These are phyloP conservation scores for Rostrohypoxylon terebratum DNA, from an alignment of 495 filamentous ascomycete species.

Conservation along the genomic window DNA sequence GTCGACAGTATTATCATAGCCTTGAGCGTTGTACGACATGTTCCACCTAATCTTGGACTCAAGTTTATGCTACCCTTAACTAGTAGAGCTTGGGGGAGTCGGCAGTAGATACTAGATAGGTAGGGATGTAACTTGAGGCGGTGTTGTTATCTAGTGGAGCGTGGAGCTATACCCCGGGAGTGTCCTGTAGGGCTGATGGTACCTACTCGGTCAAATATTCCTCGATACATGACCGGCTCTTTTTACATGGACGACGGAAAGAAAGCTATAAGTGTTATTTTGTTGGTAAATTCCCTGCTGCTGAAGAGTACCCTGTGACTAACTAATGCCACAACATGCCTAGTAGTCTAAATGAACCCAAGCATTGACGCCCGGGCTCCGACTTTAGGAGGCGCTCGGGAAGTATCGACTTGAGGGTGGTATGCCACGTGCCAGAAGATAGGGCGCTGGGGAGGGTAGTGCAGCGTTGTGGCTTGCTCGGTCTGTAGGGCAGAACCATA, in stretches of 20 bases:
- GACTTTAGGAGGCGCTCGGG: slow-evolving; percentile 11
- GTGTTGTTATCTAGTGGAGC: slow-evolving; percentile 23
- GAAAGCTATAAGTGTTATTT: slow-evolving; percentile 16
- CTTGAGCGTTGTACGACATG: slow-evolving; percentile 41
- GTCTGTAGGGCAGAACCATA: slow-evolving; percentile 39
- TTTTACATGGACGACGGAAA: slow-evolving; percentile 19
- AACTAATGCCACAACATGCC: slow-evolving; percentile 20
- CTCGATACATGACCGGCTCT: slow-evolving; percentile 11
- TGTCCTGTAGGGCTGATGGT: slow-evolving; percentile 14
- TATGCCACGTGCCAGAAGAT: slow-evolving; percentile 37
- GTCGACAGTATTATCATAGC: slow-evolving; percentile 38
- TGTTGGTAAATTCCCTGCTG: slow-evolving; percentile 7
- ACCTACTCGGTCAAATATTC: slow-evolving; percentile 10
- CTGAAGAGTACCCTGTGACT: neutral
- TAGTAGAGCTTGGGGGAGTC: slow-evolving; percentile 17
- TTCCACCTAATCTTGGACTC: slow-evolving; percentile 41
- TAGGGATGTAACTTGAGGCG: slow-evolving; percentile 19
- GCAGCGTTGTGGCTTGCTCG: slow-evolving; percentile 28
- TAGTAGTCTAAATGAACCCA: slow-evolving; percentile 14
- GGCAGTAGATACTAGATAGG: slow-evolving; percentile 9
- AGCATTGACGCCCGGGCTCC: slow-evolving; percentile 16
- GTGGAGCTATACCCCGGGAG: slow-evolving; percentile 23
- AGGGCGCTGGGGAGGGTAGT: slow-evolving; percentile 25
- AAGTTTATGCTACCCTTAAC: slow-evolving; percentile 29
- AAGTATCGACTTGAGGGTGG: slow-evolving; percentile 14